phyloP scores from a whole-genome alignment of 1,284 basidiomycete genomes.

The Trichosporon sp. region DNA sequence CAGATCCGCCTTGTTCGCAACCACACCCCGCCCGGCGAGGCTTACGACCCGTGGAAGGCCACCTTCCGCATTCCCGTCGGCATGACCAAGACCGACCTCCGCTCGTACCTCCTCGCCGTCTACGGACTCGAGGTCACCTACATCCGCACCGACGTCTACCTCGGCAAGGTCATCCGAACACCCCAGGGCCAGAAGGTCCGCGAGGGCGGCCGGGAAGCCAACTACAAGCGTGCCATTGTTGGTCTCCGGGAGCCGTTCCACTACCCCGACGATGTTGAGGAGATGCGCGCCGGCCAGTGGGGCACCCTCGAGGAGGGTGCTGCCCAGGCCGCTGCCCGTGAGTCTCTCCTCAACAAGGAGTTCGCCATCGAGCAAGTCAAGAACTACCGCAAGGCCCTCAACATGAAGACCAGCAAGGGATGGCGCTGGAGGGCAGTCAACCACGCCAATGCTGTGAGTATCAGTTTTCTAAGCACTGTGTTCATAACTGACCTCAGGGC shows the following conservation, averaged over 20 bases:
- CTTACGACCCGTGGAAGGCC: conserved; percentile 90
- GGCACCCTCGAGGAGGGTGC: conserved; percentile 28
- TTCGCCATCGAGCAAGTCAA: conserved; percentile 55
- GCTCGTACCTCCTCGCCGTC: conserved; percentile 72
- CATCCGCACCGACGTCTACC: conserved; percentile 85
- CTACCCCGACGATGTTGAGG: conserved; percentile 72
- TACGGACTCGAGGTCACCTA: conserved; percentile 87
- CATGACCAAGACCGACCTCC: conserved; percentile 85
- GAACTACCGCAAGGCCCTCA: conserved; percentile 47
- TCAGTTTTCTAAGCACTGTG: not conserved
- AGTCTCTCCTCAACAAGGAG: conserved; percentile 58
- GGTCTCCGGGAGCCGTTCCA: conserved; percentile 85
- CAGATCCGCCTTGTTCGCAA: conserved; percentile 79
- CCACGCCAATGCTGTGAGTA: conserved; percentile 39
- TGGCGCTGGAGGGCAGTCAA: conserved; percentile 40
- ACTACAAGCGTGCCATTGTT: conserved; percentile 82
- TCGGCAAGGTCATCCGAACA: conserved; percentile 54
- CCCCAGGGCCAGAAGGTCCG: conserved; percentile 24
- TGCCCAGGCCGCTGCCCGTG: conserved; percentile 54
- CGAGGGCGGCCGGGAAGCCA: conserved; percentile 49
- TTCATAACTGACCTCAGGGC: conserved; percentile 28
- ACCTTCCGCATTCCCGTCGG: conserved; percentile 80
- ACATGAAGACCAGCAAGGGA: conserved; percentile 38
- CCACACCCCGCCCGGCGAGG: conserved; percentile 64
- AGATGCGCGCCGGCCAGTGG: conserved; percentile 53